Percentiles rank a stretch among this genome's conserved stretches.
Conservation (phyloP, 2,329 filamentous ascomycete species). For the Colletotrichum limetticola region DNA sequence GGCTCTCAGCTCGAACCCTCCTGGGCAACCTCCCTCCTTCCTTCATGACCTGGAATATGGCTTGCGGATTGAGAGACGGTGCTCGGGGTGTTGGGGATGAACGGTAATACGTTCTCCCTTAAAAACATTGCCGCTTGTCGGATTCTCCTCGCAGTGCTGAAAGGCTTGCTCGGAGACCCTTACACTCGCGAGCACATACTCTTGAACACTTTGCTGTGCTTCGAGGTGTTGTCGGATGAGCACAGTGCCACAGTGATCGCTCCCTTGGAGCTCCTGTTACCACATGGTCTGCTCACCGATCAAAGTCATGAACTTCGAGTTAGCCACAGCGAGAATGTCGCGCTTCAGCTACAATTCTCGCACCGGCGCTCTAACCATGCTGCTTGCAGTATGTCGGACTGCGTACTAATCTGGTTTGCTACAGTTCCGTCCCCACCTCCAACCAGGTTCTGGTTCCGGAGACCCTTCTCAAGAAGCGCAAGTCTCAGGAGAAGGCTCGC, state of each 20-base stretch:
- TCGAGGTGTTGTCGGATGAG: conserved; percentile 85
- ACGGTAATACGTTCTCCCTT: conserved; percentile 74
- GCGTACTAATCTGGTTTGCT: conserved; percentile 80
- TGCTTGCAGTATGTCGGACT: conserved; percentile 69
- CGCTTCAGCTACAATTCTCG: conserved; percentile 92
- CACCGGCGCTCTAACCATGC: conserved; percentile 80
- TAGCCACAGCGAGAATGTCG: conserved; percentile 91
- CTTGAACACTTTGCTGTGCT: conserved; percentile 54
- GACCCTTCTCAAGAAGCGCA: conserved; percentile 99
- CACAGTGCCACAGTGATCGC: not conserved
- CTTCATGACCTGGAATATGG: conserved; percentile 55
- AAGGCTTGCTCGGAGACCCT: conserved; percentile 40
- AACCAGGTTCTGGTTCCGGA: conserved; percentile 98
- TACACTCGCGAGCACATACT: conserved; percentile 59
- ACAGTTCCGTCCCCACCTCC: conserved; percentile 89
- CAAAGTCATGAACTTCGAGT: conserved; percentile 84
- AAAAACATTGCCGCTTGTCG: conserved; percentile 77
- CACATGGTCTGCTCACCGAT: conserved; percentile 72
- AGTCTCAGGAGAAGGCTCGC: conserved; percentile 99
- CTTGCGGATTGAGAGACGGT: conserved; percentile 68
- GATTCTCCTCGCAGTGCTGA: conserved; percentile 38
- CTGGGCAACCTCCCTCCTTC: conserved; percentile 67
- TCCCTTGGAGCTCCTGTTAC: conserved; percentile 32
- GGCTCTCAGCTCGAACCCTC: conserved; percentile 85
- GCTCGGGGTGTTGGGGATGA: conserved; percentile 83